A percentile compares a stretch with the other conserved stretches of the same genome.
Evolutionary conservation across 352 stramenopile species (phyloP).

Genomic region (Ophiocytium majus): DNA sequence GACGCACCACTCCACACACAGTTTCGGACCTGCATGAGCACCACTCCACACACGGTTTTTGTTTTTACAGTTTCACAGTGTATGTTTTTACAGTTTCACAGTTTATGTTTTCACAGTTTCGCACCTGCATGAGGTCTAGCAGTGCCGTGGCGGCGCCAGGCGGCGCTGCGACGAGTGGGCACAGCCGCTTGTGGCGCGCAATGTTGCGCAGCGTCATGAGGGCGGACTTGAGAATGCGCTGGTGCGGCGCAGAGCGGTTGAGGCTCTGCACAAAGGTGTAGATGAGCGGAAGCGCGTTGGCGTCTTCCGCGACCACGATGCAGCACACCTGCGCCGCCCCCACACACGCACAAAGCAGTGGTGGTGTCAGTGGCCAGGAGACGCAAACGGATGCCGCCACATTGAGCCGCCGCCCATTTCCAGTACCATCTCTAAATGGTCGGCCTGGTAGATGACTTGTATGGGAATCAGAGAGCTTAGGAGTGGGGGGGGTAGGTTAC

Average conservation of each 20-base stretch:
- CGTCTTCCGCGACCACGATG: constrained; percentile 32
- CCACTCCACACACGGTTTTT: no score
- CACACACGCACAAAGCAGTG: no score
- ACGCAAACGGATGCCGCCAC: no score
- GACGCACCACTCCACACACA: not conserved
- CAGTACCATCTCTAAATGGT: no score
- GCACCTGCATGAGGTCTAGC: constrained; percentile 19
- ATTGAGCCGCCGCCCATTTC: no score
- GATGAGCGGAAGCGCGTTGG: constrained; percentile 25
- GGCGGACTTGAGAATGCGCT: constrained; percentile 45
- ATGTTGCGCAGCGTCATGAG: not conserved
- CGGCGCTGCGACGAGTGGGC: not conserved
- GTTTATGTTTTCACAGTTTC: not conserved
- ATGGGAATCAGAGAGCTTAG: no score
- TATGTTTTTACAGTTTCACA: no score
- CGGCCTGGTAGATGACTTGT: no score
- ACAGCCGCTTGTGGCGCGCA: not conserved
- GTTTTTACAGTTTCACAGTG: no score
- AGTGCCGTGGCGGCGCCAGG: not conserved
- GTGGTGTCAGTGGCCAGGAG: no score
- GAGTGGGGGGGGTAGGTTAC: no score
- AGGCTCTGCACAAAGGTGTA: constrained; percentile 34
- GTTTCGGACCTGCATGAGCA: not conserved
- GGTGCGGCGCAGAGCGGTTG: constrained; percentile 45
- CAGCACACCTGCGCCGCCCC: constrained; percentile 48